A percentile compares a stretch with the other conserved stretches of the same genome.
phyloP scores from a whole-genome alignment of 257 asterid species.

The Solanum gandarillasii region DNA sequence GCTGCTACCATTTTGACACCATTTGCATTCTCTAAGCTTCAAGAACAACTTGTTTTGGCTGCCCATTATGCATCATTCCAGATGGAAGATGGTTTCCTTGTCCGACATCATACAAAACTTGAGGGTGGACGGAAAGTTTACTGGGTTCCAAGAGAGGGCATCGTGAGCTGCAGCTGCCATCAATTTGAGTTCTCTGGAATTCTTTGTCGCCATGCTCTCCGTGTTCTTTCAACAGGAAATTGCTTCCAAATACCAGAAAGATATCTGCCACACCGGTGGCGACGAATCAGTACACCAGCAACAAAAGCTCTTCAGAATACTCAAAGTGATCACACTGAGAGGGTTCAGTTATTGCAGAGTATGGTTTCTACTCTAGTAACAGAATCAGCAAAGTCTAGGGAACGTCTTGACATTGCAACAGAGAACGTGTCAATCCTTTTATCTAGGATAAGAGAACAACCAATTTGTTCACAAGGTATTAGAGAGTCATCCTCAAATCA shows the following conservation, averaged over 20 bases:
- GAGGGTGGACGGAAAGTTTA: conserved; percentile 91
- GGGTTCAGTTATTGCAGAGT: conserved; percentile 69
- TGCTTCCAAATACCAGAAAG: conserved; percentile 93
- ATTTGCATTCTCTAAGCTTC: conserved; percentile 83
- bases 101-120: conserved; percentile 84
- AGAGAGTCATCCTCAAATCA: conserved; percentile 39
- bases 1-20: conserved; percentile 90
- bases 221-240: conserved; percentile 84
- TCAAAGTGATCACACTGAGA: conserved; percentile 44
- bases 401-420: conserved; percentile 69
- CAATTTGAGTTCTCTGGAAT: conserved; percentile 89
- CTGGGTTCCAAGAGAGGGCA: conserved; percentile 86
- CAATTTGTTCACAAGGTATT: conserved; percentile 38
- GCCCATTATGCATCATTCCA: conserved; percentile 90
- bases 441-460: conserved; percentile 60
- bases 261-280: conserved; percentile 71
- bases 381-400: conserved; percentile 66
- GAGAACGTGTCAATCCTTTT: conserved; percentile 65
- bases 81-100: conserved; percentile 65
- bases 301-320: conserved; percentile 27
- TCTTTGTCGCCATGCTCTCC: conserved; percentile 84
- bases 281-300: conserved; percentile 42
- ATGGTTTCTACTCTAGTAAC: conserved; percentile 62
- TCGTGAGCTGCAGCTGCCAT: conserved; percentile 85
- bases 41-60: conserved; percentile 85